Percentiles rank a stretch among this genome's conserved stretches.
phyloP scores from a whole-genome alignment of 2,329 filamentous ascomycete genomes.

The Calonectria montana region DNA sequence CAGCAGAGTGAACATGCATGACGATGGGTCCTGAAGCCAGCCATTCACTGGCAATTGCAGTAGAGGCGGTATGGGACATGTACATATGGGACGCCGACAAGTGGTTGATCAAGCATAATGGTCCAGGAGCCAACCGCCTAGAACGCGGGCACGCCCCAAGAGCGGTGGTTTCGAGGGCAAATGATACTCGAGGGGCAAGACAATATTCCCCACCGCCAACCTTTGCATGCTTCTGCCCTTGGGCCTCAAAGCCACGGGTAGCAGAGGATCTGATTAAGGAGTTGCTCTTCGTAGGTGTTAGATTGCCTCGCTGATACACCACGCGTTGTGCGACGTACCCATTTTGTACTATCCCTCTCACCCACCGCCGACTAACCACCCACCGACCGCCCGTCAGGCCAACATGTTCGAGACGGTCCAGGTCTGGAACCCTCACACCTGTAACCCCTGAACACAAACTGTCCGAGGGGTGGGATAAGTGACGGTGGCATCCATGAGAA shows the following conservation, averaged over 20 bases:
- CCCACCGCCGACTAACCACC: constrained; percentile 9
- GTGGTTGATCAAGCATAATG: constrained; percentile 3
- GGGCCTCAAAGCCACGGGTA: constrained; percentile 7
- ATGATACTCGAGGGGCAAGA: not conserved
- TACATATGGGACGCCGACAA: not conserved
- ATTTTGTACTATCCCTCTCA: not conserved
- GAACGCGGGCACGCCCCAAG: not conserved
- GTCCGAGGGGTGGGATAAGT: constrained; percentile 7
- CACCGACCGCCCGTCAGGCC: not conserved
- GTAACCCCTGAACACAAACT: constrained; percentile 10
- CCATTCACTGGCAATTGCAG: not conserved
- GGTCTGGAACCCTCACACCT: constrained; percentile 8
- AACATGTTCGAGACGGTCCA: constrained; percentile 12
- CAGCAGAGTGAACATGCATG: constrained; percentile 6
- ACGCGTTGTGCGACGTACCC: not conserved
- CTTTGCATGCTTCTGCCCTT: not conserved
- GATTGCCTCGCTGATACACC: constrained; percentile 8
- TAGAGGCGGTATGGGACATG: not conserved
- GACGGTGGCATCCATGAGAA: not conserved
- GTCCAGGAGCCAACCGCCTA: not conserved
- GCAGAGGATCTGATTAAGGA: constrained; percentile 21
- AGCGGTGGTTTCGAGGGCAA: not conserved
- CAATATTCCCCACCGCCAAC: constrained; percentile 9
- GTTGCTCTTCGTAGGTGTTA: constrained; percentile 20
- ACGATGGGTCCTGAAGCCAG: not conserved